Conservation (phyloP, 2,329 filamentous ascomycete species). For the Beauveria varroae region DNA sequence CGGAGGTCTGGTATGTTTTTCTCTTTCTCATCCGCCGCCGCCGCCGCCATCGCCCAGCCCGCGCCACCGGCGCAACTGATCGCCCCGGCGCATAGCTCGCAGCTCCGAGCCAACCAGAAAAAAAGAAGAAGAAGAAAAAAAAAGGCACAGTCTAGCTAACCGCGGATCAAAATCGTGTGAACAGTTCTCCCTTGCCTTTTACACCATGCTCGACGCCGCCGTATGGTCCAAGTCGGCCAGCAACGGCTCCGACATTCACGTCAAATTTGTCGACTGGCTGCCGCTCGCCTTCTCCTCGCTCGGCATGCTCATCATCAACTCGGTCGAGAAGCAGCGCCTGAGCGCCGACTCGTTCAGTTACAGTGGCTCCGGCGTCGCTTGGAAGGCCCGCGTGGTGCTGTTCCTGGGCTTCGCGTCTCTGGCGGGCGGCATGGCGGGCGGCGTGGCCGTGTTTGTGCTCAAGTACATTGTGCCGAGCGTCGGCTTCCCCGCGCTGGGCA, state of each 20-base stretch:
- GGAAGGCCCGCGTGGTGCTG: constrained; percentile 61
- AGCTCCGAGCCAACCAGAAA: background rate
- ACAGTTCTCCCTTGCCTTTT: constrained; percentile 62
- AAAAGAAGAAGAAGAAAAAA: too few species aligned
- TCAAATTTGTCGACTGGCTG: constrained; percentile 64
- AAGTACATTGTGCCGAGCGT: constrained; percentile 54
- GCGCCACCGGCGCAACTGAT: background rate
- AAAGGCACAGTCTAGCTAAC: background rate
- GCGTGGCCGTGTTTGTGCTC: constrained; percentile 60
- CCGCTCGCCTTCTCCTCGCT: constrained; percentile 59
- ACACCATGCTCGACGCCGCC: constrained; percentile 59
- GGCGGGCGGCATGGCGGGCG: constrained; percentile 61
- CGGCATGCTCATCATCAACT: constrained; percentile 66
- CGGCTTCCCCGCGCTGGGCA: constrained; percentile 51
- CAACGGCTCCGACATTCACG: constrained; percentile 53
- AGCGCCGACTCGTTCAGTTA: constrained; percentile 57
- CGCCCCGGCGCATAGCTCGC: constrained; percentile 1
- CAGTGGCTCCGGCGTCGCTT: constrained; percentile 55
- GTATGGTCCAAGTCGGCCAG: constrained; percentile 56
- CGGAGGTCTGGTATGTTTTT: constrained; percentile 50
- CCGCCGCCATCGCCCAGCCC: background rate
- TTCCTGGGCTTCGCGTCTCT: constrained; percentile 60
- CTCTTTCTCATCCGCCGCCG: background rate
- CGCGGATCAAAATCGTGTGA: background rate
- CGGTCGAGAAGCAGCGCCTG: constrained; percentile 58